Base-by-base conservation (phyloP, 352 stramenopile genomes). In the Plasmopara viticola region DNA sequence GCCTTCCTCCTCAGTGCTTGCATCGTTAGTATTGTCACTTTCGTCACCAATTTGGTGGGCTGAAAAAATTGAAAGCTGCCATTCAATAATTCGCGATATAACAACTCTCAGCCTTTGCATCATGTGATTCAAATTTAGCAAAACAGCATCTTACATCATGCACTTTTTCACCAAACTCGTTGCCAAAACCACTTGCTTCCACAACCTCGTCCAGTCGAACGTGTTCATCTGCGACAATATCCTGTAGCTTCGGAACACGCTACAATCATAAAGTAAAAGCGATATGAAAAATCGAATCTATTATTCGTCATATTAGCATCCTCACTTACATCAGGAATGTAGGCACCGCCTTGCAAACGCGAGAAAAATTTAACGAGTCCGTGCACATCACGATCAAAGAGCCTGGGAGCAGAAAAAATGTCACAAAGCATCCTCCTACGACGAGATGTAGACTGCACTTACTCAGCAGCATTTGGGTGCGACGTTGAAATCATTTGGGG, bases 401-500 rank as follows among this genome's bases (percentile, higher is more conserved):
- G 74, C 29, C 83, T 94, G 28, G 1, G 57, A 25, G 14, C 25
- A 53, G 38, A 25, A 33, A 45, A 54, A 39, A n/a, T 4, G 28
- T 62, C 37, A 72, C 14, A 39, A 41, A 18, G 31, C 43, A 7
- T 37, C 18, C 17, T 38, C 14, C 17, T 15, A 43, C 14, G 39
- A 30, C 31, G 13, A 40, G 25, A 18, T n/a, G 18, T 25, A 49
- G 37, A 49, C 18, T 55, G n/a, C 12, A 68, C 88, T 64, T 83
- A 99, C 78, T 99, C 94, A 39, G 86, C 67, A 28, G 97, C 97
- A 72, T 99, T 99, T 6, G 90, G 85, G 71, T 99, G 97, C 20
- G 83, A 90, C 2, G 94, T 99, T 8, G 90, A 98, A 46, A 99
- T 96, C 97, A 99, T 99, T 79, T 99, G 97, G 10, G 97, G 97